Conservation (phyloP, 2,329 filamentous ascomycete genomes). For the Diaporthe destruens region DNA sequence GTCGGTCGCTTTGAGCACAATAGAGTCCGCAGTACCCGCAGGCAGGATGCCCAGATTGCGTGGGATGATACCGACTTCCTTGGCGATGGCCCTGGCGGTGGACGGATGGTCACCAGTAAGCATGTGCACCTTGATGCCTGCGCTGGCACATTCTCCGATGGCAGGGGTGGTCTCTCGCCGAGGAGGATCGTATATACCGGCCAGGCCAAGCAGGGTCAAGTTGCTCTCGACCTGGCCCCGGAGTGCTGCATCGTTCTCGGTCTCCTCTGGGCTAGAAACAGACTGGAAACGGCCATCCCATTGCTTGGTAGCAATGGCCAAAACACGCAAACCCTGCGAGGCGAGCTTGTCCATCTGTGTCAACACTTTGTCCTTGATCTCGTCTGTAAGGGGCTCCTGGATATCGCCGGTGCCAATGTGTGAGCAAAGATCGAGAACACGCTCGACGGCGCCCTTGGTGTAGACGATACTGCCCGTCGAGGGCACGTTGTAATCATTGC, state of each 20-base stretch:
- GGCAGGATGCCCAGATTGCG: conserved; percentile 70
- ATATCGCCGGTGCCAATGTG: conserved; percentile 58
- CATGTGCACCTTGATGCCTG: conserved; percentile 86
- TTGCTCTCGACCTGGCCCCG: conserved; percentile 75
- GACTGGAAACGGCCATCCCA: conserved; percentile 63
- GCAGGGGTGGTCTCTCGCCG: conserved; percentile 82
- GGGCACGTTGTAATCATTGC: conserved; percentile 54
- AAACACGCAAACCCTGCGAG: conserved; percentile 77
- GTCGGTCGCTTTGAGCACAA: conserved; percentile 81
- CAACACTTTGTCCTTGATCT: conserved; percentile 63
- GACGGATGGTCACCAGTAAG: conserved; percentile 85
- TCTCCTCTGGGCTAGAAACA: conserved; percentile 49
- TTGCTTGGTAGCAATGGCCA: conserved; percentile 77
- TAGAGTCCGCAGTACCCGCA: conserved; percentile 72
- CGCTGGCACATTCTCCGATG: conserved; percentile 76
- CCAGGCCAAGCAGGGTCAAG: conserved; percentile 82
- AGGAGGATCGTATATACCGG: conserved; percentile 88
- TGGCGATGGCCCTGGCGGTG: conserved; percentile 82
- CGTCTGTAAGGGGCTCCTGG: conserved; percentile 62
- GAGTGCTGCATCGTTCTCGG: conserved; percentile 56
- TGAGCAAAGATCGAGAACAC: conserved; percentile 69
- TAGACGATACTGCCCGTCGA: conserved; percentile 65
- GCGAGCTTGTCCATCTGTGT: conserved; percentile 70
- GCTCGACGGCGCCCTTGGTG: conserved; percentile 73
- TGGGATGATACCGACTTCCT: conserved; percentile 82